Base-by-base conservation (phyloP, 768 basidiomycete species). In the Leucocoprinus leucothites region DNA sequence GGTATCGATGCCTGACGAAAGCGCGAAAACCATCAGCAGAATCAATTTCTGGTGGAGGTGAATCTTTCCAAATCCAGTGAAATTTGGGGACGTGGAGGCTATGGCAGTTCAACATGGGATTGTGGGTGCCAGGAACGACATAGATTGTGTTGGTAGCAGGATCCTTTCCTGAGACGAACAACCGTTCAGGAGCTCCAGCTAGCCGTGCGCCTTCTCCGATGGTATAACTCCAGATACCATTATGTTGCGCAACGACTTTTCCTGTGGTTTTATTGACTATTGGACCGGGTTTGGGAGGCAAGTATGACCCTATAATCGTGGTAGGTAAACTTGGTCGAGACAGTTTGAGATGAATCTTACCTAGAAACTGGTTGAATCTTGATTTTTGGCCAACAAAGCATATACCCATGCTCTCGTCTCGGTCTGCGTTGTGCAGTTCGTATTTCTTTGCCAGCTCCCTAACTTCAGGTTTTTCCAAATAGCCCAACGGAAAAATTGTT, bases 331-430 rank as follows among this genome's bases (percentile, higher is more conserved):
- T 16, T 54, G 16, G 25, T 24, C 19, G 38, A n/a, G n/a, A 9
- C 19, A 55, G 18, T 16, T 2, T 31, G 46, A 4, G 36, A 34
- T 16, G n/a, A 24, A 35, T 49, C 80, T 58, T 57, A 89, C 91
- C 80, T 47, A 95, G 67, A 65, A 95, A 98, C 8, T 80, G 70
- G 24, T 77, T 74, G 60, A 96, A 95, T 46, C 73, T 79, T 9
- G 77, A 75, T 63, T 87, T 84, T 64, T 94, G 82, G 3, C 94
- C 95, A 1, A 98, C 85, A 60, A 98, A 98, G 64, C 95, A 98
- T 16, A 98, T 80, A 0, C 95, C 95, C 84, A 96, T 94, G 68
- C 91, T 94, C 65, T 98, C 95, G 16, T 76, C 78, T 57, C 91
- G 78, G 2, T 80, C 75, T 0, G 91, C 90, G 2, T 87, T 94